phyloP scores from a whole-genome alignment of 2,329 filamentous ascomycete species.

The Fusarium sp. region DNA sequence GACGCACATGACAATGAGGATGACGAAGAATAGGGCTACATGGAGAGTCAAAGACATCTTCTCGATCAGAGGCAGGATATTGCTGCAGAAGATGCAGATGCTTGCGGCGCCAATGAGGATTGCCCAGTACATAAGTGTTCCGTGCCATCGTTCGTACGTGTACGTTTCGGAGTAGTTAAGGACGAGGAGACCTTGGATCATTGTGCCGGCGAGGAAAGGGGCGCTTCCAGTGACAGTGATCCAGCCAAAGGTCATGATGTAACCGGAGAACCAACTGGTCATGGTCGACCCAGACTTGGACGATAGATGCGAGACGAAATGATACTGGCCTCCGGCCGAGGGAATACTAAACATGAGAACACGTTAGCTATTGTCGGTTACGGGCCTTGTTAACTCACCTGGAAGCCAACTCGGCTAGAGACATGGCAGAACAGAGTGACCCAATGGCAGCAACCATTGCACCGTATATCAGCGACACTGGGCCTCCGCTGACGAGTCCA shows the following conservation, averaged over 20 bases:
- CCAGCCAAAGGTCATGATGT: slow-evolving; percentile 33
- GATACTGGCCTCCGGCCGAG: slow-evolving; percentile 33
- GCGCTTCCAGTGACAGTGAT: slow-evolving; percentile 24
- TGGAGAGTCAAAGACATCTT: slow-evolving; percentile 25
- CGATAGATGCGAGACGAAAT: slow-evolving; percentile 26
- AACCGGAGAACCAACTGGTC: slow-evolving; percentile 31
- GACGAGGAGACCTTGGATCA: slow-evolving; percentile 31
- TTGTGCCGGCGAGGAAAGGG: slow-evolving; percentile 32
- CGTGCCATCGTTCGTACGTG: slow-evolving; percentile 31
- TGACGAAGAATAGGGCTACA: slow-evolving; percentile 17
- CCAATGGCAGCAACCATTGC: slow-evolving; percentile 19
- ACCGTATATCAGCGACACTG: slow-evolving; percentile 32
- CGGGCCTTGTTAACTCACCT: background rate
- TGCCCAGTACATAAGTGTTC: slow-evolving; percentile 32
- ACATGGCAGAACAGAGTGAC: slow-evolving; percentile 32
- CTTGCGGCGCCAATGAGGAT: slow-evolving; percentile 2
- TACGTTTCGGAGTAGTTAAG: slow-evolving; percentile 28
- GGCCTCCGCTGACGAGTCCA: slow-evolving; percentile 25
- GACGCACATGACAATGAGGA: slow-evolving; percentile 20
- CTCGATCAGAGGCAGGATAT: slow-evolving; percentile 23
- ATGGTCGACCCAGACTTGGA: background rate
- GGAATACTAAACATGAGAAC: background rate
- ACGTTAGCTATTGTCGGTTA: background rate
- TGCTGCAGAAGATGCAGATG: slow-evolving; percentile 26
- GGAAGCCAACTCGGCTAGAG: slow-evolving; percentile 33